Evolutionary conservation across 225 moss, liverwort and hornwort species (phyloP).

Genomic region (Pseudisothecium myosuroides): DNA sequence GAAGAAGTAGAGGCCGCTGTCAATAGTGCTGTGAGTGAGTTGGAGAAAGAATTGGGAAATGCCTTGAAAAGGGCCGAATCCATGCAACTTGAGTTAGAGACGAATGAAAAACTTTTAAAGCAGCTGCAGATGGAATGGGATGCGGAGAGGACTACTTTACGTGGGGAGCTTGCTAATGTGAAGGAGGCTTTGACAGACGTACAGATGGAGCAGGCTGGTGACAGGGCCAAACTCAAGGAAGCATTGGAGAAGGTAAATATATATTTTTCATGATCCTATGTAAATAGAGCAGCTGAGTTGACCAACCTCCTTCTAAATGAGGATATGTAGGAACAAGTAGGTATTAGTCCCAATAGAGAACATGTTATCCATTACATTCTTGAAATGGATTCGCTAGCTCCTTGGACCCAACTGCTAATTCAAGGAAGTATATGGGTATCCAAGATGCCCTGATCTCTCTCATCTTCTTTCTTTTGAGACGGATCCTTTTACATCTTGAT

Average conservation of each 20-base stretch:
- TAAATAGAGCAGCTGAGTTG: background rate
- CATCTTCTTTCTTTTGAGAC: background rate
- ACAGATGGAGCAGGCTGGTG: slow-evolving; percentile 46
- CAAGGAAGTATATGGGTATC: background rate
- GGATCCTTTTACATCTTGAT: background rate
- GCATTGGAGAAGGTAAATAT: slow-evolving; percentile 48
- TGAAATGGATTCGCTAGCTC: background rate
- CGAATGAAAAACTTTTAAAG: slow-evolving; percentile 47
- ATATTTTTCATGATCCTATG: background rate
- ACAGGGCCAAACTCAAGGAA: slow-evolving; percentile 54
- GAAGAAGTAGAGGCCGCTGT: slow-evolving; percentile 88
- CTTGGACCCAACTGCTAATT: background rate
- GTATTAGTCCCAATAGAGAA: background rate
- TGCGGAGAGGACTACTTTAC: slow-evolving; percentile 35
- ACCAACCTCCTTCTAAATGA: background rate
- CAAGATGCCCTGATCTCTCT: background rate
- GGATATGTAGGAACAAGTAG: background rate
- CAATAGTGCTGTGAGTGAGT: slow-evolving; percentile 45
- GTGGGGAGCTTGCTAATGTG: slow-evolving; percentile 45
- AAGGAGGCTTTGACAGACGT: slow-evolving; percentile 29
- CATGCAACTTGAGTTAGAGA: slow-evolving; percentile 59
- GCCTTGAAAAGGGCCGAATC: slow-evolving; percentile 52
- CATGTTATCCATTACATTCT: background rate
- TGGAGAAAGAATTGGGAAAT: slow-evolving; percentile 51
- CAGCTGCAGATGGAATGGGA: slow-evolving; percentile 62